Evolutionary conservation across 768 basidiomycete species (phyloP), one percentile per base, ranked within the genome.

Genomic region (Calocybe indica): DNA sequence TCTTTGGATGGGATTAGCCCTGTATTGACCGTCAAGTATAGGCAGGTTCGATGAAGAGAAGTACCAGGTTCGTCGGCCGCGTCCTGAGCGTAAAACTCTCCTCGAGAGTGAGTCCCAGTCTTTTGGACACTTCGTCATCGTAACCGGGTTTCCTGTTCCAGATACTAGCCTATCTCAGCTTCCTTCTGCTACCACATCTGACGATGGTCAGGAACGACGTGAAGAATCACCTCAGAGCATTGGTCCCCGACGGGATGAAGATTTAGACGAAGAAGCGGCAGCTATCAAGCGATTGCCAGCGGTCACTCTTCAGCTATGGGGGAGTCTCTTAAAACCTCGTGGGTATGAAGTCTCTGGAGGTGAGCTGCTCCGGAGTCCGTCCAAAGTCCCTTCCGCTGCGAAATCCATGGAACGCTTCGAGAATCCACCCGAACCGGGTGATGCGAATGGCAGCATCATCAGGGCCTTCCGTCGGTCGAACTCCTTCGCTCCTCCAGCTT

Each of bases 221-320:
- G 22, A 22, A 22, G 22, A 22, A 4, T 22, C 22, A 22, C 22
- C 22, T 22, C 22, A 22, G 22, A 22, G 22, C 22, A 4, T 22
- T 22, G 22, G 48, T 46, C 40, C 48, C 50, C 38, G 55, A 52
- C 30, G 50, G 8, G 43, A 63, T 12, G 66, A 63, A 0, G 67
- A 69, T 1, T 69, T 75, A 10, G 79, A 84, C 41, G 84, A 83
- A 43, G 82, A 83, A 55, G 67, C 76, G 0, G 79, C 76, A 0
- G 62, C 74, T 12, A 68, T 79, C 8, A 78, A 72, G 45, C 80
- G 82, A n/a, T 66, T 80, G 1, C 83, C 83, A 0, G 71, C 72
- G 0, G 71, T 81, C 2, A 83, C 82, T 1, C 70, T 85, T 37
- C 79, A 82, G 49, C 72, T 89, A 6, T 90, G 88, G 88, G 72